phyloP scores from a whole-genome alignment of 2,329 filamentous ascomycete species.

The Coniochaeta pulveracea region DNA sequence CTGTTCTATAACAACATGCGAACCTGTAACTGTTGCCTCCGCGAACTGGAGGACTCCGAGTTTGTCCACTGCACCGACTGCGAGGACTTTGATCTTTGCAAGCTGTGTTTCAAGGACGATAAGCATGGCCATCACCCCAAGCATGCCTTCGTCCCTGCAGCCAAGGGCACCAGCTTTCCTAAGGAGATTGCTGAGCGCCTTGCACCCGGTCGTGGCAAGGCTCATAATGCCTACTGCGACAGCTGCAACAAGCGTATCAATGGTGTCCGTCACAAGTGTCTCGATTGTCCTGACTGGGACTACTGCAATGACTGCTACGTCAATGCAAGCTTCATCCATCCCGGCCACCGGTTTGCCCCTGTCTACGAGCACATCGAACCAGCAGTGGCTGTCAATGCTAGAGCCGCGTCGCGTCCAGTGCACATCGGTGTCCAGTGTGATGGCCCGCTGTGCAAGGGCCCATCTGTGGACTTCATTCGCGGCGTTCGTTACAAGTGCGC shows the following conservation, averaged over 20 bases:
- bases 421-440: slow-evolving; percentile 92
- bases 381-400: slow-evolving; percentile 23
- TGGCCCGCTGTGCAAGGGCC: slow-evolving; percentile 69
- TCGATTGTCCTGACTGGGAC: slow-evolving; percentile 96
- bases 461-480: slow-evolving; percentile 56
- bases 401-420: slow-evolving; percentile 30
- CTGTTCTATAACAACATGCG: slow-evolving; percentile 31
- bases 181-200: slow-evolving; percentile 55
- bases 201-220: slow-evolving; percentile 65
- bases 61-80: slow-evolving; percentile 81
- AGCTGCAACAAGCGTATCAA: slow-evolving; percentile 81
- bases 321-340: slow-evolving; percentile 58
- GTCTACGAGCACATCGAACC: slow-evolving; percentile 61
- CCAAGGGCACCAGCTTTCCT: slow-evolving; percentile 50
- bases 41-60: slow-evolving; percentile 61
- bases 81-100: slow-evolving; percentile 87
- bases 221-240: slow-evolving; percentile 87
- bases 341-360: slow-evolving; percentile 77
- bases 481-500: slow-evolving; percentile 95
- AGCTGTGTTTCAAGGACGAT: slow-evolving; percentile 63
- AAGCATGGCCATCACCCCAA: slow-evolving; percentile 85
- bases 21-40: slow-evolving; percentile 58
- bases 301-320: slow-evolving; percentile 72
- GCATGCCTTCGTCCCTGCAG: slow-evolving; percentile 65
- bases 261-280: slow-evolving; percentile 90